These are phyloP conservation scores for Phialemoniopsis sp. DNA, from an alignment of 2,329 filamentous ascomycete genomes.

Conservation along the genomic window DNA sequence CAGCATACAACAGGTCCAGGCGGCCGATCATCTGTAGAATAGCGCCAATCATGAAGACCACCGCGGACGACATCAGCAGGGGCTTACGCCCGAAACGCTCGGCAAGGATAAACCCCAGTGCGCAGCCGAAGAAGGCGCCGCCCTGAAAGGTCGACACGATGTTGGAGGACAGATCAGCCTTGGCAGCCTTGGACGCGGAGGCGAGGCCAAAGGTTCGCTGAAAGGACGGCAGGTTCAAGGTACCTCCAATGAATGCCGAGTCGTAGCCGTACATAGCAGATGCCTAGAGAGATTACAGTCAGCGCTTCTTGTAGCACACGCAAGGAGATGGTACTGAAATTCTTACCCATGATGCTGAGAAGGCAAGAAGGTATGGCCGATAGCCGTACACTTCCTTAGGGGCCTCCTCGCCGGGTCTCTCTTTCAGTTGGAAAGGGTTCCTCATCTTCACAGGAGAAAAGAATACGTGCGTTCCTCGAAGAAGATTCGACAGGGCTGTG, in stretches of 20 bases:
- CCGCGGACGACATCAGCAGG: constrained; percentile 40
- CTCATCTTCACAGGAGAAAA: too few relatives aligned
- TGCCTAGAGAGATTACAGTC: too few relatives aligned
- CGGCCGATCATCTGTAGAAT: constrained; percentile 36
- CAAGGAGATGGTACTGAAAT: too few relatives aligned
- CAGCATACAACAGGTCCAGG: constrained; percentile 40
- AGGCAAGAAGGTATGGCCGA: constrained; percentile 5
- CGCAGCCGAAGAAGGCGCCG: constrained; percentile 48
- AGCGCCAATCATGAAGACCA: constrained; percentile 38
- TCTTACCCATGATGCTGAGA: constrained; percentile 3
- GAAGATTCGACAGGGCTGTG: too few relatives aligned
- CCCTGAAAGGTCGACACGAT: constrained; percentile 44
- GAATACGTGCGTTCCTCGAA: too few relatives aligned
- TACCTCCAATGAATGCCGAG: constrained; percentile 49
- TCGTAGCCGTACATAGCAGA: constrained; percentile 47
- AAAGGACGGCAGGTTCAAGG: constrained; percentile 44
- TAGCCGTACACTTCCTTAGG: constrained; percentile 1
- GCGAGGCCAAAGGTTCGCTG: constrained; percentile 35
- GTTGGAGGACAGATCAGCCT: constrained; percentile 35
- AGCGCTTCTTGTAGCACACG: too few relatives aligned
- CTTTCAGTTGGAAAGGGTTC: too few relatives aligned
- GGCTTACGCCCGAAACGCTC: constrained; percentile 45
- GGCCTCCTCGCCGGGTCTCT: too few relatives aligned
- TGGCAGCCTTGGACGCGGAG: constrained; percentile 15
- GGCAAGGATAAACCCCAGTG: constrained; percentile 41